These are phyloP conservation scores for Phialophora verrucosa DNA, from an alignment of 2,329 filamentous ascomycete genomes.

Conservation along the genomic window DNA sequence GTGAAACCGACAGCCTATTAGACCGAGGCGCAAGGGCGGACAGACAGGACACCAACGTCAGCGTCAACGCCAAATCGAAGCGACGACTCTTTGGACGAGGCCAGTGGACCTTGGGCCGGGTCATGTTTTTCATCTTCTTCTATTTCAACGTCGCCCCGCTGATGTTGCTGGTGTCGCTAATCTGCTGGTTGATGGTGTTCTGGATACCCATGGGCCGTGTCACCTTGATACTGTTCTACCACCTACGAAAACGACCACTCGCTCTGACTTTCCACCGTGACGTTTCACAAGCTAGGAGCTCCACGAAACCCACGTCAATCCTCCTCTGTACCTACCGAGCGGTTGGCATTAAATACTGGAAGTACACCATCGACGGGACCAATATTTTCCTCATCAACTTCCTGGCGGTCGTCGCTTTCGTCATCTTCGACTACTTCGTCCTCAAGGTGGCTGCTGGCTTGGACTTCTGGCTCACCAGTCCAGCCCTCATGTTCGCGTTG, in stretches of 20 bases:
- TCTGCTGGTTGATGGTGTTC: constrained; percentile 97
- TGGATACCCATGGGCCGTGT: constrained; percentile 99
- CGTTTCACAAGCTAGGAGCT: constrained; percentile 71
- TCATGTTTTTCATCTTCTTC: constrained; percentile 96
- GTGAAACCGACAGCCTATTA: constrained; percentile 88
- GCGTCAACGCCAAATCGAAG: constrained; percentile 62
- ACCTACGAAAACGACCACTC: constrained; percentile 88
- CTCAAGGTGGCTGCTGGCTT: constrained; percentile 72
- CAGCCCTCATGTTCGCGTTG: constrained; percentile 83
- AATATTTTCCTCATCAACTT: constrained; percentile 99
- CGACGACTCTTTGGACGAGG: constrained; percentile 90
- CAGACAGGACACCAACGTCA: constrained; percentile 48
- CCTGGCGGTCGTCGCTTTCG: constrained; percentile 89
- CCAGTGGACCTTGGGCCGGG: constrained; percentile 91
- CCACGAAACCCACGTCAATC: constrained; percentile 78
- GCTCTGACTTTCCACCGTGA: constrained; percentile 93
- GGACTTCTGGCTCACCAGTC: constrained; percentile 75
- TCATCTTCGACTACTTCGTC: constrained; percentile 90
- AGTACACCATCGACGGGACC: constrained; percentile 97
- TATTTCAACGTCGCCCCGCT: constrained; percentile 89
- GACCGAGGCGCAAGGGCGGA: constrained; percentile 66
- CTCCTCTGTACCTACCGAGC: constrained; percentile 96
- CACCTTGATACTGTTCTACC: constrained; percentile 85
- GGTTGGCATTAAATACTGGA: constrained; percentile 95
- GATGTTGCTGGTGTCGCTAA: constrained; percentile 79